Evolutionary conservation across 148 eudicot genomes (phyloP), one percentile per base, ranked within the genome.

Genomic region (Heliamphora exappendiculata): DNA sequence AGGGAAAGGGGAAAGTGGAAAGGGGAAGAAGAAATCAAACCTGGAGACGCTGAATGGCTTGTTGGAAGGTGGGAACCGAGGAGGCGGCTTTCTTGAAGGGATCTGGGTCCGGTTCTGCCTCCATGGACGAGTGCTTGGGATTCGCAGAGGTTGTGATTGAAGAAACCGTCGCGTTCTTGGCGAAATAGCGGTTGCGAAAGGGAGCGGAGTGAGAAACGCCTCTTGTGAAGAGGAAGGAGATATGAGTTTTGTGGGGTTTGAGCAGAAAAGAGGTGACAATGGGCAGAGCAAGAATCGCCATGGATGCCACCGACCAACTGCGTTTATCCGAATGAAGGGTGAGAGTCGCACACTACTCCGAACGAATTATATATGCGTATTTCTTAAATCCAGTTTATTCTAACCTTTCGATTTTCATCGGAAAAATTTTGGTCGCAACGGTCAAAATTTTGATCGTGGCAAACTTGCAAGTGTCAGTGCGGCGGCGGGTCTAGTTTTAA

Each of bases 41-140:
- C 97, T 95, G 98, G 64, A 95, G 94, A 9, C 97, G 85, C 81
- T 92, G 98, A 85, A 95, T 95, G 54, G 98, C 98, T 84, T 95
- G 97, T 71, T 95, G 98, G 62, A 95, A 95, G 80, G 96, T 91
- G 55, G 88, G 98, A 11, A 82, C 79, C 11, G 71, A 20, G 0
- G 71, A 20, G 49, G 85, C 60, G 8, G 81, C 69, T 36, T 84
- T 81, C 44, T 54, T 72, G 41, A 57, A 3, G 55, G 47, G n/a
- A 29, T 76, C 78, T 69, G 86, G 79, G 74, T 51, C 83, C 6
- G 79, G 64, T 9, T 78, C 76, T 0, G 79, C 28, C n/a, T n/a
- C n/a, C n/a, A n/a, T n/a, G 7, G 85, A 49, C 29, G 79, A 70
- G 3, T 73, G 78, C 5, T 76, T 75, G 10, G 67, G 60, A 6